Conservation (phyloP, 75 land plant species). For the Adiantum capillusveneris region DNA sequence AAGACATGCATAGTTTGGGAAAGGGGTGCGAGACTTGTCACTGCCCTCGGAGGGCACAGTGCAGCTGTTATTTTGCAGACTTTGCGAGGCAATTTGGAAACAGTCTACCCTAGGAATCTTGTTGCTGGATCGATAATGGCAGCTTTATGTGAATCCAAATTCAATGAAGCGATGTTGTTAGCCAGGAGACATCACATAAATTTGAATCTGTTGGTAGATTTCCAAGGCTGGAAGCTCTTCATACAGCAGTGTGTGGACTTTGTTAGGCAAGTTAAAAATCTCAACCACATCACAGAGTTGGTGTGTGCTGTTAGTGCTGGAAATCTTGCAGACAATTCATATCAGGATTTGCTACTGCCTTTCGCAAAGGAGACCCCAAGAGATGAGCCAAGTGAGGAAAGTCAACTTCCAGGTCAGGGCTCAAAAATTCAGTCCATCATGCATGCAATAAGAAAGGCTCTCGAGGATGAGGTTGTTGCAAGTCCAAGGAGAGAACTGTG, state of each 20-base stretch:
- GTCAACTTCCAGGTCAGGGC: not conserved
- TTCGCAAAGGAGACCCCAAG: not conserved
- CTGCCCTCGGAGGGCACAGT: constrained; percentile 79
- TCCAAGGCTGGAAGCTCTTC: constrained; percentile 66
- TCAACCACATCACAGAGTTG: constrained; percentile 84
- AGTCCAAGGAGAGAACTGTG: constrained; percentile 85
- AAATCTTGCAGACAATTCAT: constrained; percentile 56
- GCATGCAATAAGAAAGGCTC: constrained; percentile 59
- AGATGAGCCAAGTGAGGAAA: not conserved
- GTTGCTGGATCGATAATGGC: constrained; percentile 67
- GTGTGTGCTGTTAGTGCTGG: constrained; percentile 70
- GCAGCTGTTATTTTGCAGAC: constrained; percentile 87
- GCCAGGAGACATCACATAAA: constrained; percentile 93
- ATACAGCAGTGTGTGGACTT: constrained; percentile 50
- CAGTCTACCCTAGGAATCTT: constrained; percentile 86
- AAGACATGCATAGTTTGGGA: constrained; percentile 71
- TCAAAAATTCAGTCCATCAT: constrained; percentile 67
- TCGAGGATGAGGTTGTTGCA: constrained; percentile 56
- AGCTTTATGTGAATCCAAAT: constrained; percentile 60
- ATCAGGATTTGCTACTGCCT: constrained; percentile 42
- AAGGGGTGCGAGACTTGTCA: constrained; percentile 72
- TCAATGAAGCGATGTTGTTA: constrained; percentile 75
- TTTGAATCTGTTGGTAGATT: constrained; percentile 84
- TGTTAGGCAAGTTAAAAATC: constrained; percentile 77
- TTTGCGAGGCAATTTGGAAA: constrained; percentile 80